Conservation (phyloP, 257 asterid species). For the Oldenlandia corymbosa region DNA sequence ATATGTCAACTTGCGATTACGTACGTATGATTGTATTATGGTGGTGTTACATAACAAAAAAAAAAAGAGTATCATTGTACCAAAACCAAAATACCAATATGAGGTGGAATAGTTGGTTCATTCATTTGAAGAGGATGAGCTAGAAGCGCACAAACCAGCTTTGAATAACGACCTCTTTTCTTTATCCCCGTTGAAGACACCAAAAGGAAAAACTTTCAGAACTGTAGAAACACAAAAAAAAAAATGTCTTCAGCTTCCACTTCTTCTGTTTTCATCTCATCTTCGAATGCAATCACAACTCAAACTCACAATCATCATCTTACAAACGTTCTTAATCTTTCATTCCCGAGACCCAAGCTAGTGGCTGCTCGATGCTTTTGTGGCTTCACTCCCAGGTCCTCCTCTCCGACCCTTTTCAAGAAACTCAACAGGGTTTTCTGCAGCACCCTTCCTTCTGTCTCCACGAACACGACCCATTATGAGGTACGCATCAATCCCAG, state of each 20-base stretch:
- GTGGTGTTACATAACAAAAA: too few species aligned
- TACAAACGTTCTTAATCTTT: not conserved
- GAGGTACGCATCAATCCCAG: slow-evolving; percentile 53
- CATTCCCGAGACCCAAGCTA: slow-evolving; percentile 24
- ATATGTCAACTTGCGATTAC: too few species aligned
- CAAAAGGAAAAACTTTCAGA: slow-evolving; percentile 25
- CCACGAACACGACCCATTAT: slow-evolving; percentile 56
- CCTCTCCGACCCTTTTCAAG: slow-evolving; percentile 20
- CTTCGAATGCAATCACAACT: slow-evolving; percentile 28
- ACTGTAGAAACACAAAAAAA: too few species aligned
- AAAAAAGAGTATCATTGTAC: too few species aligned
- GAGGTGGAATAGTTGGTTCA: too few species aligned
- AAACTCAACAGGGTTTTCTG: slow-evolving; percentile 32
- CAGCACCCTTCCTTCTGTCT: slow-evolving; percentile 42
- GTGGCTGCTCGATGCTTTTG: slow-evolving; percentile 14
- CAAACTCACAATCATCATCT: slow-evolving; percentile 11
- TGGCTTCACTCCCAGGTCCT: slow-evolving; percentile 24
- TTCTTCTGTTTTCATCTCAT: slow-evolving; percentile 19
- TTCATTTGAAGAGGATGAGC: too few species aligned
- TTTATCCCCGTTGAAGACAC: not conserved
- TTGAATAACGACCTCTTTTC: not conserved
- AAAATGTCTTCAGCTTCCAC: slow-evolving; percentile 18
- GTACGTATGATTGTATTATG: too few species aligned
- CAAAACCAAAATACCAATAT: too few species aligned
- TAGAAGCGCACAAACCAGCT: too few species aligned